Conservation (phyloP, 2,329 filamentous ascomycete species). For the Hymenotorrendiella dingleyae region DNA sequence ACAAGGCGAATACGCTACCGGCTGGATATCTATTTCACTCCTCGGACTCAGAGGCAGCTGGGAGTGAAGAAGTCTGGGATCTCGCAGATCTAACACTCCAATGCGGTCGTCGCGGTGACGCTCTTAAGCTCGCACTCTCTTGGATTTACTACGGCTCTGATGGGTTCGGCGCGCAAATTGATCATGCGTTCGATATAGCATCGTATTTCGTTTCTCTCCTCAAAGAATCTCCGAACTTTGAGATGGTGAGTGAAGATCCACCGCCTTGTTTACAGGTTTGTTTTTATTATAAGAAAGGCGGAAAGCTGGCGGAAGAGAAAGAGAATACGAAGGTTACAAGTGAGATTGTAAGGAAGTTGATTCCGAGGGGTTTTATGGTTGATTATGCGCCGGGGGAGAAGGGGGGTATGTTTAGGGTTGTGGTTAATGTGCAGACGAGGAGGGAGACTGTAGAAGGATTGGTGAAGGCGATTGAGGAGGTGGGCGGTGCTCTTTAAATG, state of each 20-base stretch:
- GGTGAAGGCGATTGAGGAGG: constrained; percentile 48
- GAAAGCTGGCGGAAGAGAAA: constrained; percentile 37
- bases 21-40: constrained; percentile 82
- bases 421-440: constrained; percentile 58
- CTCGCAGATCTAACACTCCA: constrained; percentile 89
- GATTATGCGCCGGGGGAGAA: constrained; percentile 46
- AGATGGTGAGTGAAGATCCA: constrained; percentile 67
- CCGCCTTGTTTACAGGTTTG: constrained; percentile 90
- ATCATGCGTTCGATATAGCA: constrained; percentile 68
- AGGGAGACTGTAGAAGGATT: constrained; percentile 57
- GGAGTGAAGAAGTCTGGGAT: constrained; percentile 67
- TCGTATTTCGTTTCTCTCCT: constrained; percentile 57
- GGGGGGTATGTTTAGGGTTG: constrained; percentile 63
- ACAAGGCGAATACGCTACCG: constrained; percentile 76
- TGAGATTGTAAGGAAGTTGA: constrained; percentile 46
- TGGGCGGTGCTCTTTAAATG: constrained; percentile 10
- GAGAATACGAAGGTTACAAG: constrained; percentile 51
- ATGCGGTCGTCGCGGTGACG: constrained; percentile 82
- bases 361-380: constrained; percentile 61
- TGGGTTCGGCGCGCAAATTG: constrained; percentile 66
- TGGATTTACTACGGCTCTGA: constrained; percentile 83
- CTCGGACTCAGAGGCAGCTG: constrained; percentile 32
- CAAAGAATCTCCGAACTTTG: constrained; percentile 51
- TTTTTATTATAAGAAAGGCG: constrained; percentile 73
- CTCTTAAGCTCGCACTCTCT: constrained; percentile 77